Evolutionary conservation across 306 rosid species (phyloP).

Genomic region (Quercus cerris): DNA sequence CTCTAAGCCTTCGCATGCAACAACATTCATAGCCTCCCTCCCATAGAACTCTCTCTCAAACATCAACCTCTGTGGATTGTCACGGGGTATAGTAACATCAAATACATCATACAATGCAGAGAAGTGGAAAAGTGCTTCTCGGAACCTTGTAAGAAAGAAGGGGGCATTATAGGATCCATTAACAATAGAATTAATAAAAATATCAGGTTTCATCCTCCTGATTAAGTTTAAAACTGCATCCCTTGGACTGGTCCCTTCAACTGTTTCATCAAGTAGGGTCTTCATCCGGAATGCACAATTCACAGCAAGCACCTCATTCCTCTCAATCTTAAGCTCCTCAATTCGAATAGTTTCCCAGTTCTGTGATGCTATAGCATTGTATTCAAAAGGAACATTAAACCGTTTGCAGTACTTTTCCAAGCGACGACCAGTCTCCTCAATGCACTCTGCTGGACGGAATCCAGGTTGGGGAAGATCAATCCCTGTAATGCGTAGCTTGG

Average conservation of each 20-base stretch:
- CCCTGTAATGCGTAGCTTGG: slow-evolving; percentile 55
- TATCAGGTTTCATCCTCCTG: slow-evolving; percentile 2
- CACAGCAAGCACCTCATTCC: slow-evolving; percentile 1
- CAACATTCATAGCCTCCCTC: not conserved
- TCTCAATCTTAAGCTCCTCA: slow-evolving; percentile 3
- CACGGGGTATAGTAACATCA: not conserved
- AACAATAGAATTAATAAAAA: not conserved
- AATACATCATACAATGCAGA: not conserved
- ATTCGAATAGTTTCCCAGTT: not conserved
- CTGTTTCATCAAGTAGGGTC: not conserved
- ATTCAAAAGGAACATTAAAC: slow-evolving; percentile 71
- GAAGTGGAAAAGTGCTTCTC: slow-evolving; percentile 1
- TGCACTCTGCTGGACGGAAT: slow-evolving; percentile 73
- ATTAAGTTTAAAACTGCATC: not conserved
- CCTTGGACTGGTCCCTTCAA: not conserved
- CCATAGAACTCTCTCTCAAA: not conserved
- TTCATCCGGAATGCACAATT: not conserved
- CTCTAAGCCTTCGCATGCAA: not conserved
- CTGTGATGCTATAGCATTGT: slow-evolving; percentile 28
- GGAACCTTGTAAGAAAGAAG: not conserved
- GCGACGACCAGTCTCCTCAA: slow-evolving; percentile 77
- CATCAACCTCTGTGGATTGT: not conserved
- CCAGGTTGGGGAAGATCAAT: slow-evolving; percentile 79
- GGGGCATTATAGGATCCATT: not conserved
- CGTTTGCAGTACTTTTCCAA: slow-evolving; percentile 43